phyloP scores from a whole-genome alignment of 2,329 filamentous ascomycete species.

The Hortaea werneckii region DNA sequence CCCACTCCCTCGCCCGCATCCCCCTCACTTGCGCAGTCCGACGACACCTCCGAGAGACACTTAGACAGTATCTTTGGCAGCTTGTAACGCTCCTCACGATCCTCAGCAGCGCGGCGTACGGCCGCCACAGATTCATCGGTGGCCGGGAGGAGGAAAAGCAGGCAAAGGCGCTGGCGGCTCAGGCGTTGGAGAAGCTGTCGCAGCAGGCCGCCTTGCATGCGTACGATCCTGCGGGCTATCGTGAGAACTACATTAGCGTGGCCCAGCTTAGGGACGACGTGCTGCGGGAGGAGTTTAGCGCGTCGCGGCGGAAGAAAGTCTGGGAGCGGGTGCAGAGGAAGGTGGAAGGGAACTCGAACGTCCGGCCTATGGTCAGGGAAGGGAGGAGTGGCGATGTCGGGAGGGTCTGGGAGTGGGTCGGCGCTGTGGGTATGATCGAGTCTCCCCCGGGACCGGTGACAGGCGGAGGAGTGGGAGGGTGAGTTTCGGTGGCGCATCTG shows the following conservation, averaged over 20 bases:
- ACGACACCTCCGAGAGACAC: slow-evolving; percentile 64
- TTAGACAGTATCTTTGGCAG: slow-evolving; percentile 81
- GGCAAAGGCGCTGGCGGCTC: slow-evolving; percentile 72
- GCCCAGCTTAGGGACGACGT: slow-evolving; percentile 88
- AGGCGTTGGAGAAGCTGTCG: slow-evolving; percentile 74
- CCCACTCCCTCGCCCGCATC: slow-evolving; percentile 84
- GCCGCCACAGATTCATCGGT: slow-evolving; percentile 51
- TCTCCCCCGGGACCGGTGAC: slow-evolving; percentile 10
- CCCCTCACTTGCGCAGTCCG: slow-evolving; percentile 73
- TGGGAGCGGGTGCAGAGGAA: slow-evolving; percentile 77
- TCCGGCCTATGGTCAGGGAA: slow-evolving; percentile 65
- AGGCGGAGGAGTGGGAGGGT: slow-evolving; percentile 14
- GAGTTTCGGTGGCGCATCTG: slow-evolving; percentile 17
- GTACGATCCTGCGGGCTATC: slow-evolving; percentile 49
- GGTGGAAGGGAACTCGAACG: slow-evolving; percentile 89
- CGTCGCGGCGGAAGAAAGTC: slow-evolving; percentile 64
- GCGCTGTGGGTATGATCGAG: slow-evolving; percentile 37
- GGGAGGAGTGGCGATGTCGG: slow-evolving; percentile 45
- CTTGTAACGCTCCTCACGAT: slow-evolving; percentile 56
- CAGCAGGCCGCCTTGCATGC: slow-evolving; percentile 74
- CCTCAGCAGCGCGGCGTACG: slow-evolving; percentile 47
- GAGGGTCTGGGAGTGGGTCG: slow-evolving; percentile 60
- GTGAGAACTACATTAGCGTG: slow-evolving; percentile 74
- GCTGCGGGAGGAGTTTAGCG: slow-evolving; percentile 67
- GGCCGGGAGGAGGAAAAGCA: slow-evolving; percentile 57